Base-by-base conservation (phyloP, 768 basidiomycete genomes). In the Russula sp. region DNA sequence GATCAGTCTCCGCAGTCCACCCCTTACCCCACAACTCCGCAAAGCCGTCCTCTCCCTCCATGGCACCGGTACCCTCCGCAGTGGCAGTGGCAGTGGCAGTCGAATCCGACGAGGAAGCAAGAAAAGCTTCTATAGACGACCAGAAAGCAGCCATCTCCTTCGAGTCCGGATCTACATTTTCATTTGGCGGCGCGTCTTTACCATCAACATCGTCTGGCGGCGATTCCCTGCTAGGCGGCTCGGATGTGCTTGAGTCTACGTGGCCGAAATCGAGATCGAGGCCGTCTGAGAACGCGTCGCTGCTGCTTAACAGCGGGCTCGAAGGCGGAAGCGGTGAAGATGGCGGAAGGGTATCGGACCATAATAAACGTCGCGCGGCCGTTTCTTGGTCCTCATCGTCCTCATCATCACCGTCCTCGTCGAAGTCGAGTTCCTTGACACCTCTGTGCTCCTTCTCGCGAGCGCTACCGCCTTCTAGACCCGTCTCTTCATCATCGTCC, bases 401-500 rank as follows among this genome's bases (percentile, higher is more conserved):
- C 5, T 62, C 65, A 14, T 68, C 53, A 1, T 62, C 51, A 1
- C 10, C 3, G 5, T 22, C 40, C 5, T 30, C 42, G 26, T 56
- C 38, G 54, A 18, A 1, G 24, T 42, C 38, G n/a, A 58, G 59
- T 40, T 59, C 40, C 7, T 68, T 53, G 9, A 36, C 59, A 26
- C 36, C 57, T 22, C 44, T 16, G 4, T 36, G 55, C 49, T 66
- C 68, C 26, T 60, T 59, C 32, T 81, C 81, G 10, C n/a, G 26
- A 16, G 26, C 5, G 28, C 49, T 6, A 10, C 48, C 7, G 24
- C 28, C 34, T 11, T 5, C 44, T 18, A 16, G n/a, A 2, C 38
- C 14, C 14, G 22, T 46, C n/a, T 56, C 61, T 6, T 75, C 72
- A 57, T 75, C 72, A 61, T 84, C 81, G 68, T 79, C 83, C 67